Percentiles rank a stretch among this genome's conserved stretches.
Evolutionary conservation across 2,329 filamentous ascomycete genomes (phyloP).

Genomic region (Fusarium metavorans): DNA sequence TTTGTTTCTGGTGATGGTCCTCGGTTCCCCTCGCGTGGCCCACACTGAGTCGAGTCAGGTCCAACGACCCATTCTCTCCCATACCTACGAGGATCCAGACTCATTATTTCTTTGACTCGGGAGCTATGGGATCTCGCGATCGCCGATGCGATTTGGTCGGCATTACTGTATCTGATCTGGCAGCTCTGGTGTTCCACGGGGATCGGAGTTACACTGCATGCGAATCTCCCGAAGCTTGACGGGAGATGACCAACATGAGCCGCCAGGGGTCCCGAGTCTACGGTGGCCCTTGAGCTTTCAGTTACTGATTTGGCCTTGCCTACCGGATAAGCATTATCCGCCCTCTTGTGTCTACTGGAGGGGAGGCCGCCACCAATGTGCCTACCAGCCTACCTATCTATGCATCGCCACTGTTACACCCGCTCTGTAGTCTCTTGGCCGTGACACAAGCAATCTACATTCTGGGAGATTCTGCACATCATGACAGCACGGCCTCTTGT

Average conservation of each 20-base stretch:
- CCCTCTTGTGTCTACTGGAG: constrained; percentile 1
- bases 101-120: not conserved
- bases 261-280: constrained; percentile 17
- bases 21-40: not conserved
- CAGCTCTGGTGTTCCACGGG: constrained; percentile 6
- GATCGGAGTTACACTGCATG: constrained; percentile 37
- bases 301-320: constrained; percentile 11
- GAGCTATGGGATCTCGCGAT: not conserved
- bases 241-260: constrained; percentile 22
- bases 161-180: not conserved
- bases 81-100: constrained; percentile 18
- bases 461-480: not conserved
- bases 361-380: not conserved
- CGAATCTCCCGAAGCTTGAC: constrained; percentile 30
- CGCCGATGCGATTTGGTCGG: constrained; percentile 3
- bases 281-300: not conserved
- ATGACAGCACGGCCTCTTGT: not conserved
- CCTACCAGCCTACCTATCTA: not conserved
- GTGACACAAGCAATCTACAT: not conserved
- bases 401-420: not conserved
- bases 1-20: not conserved
- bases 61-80: constrained; percentile 5
- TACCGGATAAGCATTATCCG: not conserved
- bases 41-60: constrained; percentile 3
- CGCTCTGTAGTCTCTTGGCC: not conserved